These are phyloP conservation scores for Stachybotrys echinatus DNA, from an alignment of 2,329 filamentous ascomycete genomes.

Conservation along the genomic window DNA sequence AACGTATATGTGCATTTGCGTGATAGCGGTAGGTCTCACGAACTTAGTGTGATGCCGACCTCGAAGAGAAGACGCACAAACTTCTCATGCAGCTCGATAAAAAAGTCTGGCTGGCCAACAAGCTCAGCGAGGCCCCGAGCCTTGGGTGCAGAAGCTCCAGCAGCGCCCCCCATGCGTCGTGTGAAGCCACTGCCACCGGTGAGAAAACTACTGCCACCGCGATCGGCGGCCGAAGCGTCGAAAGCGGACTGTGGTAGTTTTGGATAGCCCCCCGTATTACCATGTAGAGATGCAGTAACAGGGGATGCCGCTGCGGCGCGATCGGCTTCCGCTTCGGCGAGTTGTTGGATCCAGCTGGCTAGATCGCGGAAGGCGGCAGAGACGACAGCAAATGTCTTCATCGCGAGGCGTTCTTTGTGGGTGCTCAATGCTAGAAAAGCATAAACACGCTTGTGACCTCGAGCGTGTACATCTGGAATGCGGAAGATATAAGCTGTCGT, in stretches of 20 bases:
- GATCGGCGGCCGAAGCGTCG: slow-evolving; percentile 27
- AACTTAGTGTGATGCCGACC: slow-evolving; percentile 48
- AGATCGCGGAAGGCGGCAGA: slow-evolving; percentile 59
- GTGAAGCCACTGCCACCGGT: slow-evolving; percentile 51
- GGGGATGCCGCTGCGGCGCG: slow-evolving; percentile 40
- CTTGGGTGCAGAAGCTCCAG: slow-evolving; percentile 49
- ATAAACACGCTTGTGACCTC: slow-evolving; percentile 64
- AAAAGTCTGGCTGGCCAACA: slow-evolving; percentile 62
- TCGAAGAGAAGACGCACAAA: slow-evolving; percentile 61
- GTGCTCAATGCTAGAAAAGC: slow-evolving; percentile 62
- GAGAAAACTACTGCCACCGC: slow-evolving; percentile 50
- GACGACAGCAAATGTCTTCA: slow-evolving; percentile 61
- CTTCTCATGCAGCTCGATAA: slow-evolving; percentile 58
- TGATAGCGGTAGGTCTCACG: slow-evolving; percentile 22
- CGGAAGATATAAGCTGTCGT: slow-evolving; percentile 68
- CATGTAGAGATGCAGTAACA: slow-evolving; percentile 33
- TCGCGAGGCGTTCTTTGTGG: slow-evolving; percentile 58
- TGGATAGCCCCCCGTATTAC: slow-evolving; percentile 22
- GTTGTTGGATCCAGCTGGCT: slow-evolving; percentile 59
- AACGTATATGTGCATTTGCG: neutral
- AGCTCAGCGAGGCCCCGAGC: slow-evolving; percentile 60
- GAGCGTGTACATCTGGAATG: slow-evolving; percentile 61
- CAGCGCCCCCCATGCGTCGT: slow-evolving; percentile 52
- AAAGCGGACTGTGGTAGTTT: slow-evolving; percentile 18
- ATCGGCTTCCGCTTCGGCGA: slow-evolving; percentile 60